Conservation (phyloP, 2,329 filamentous ascomycete genomes). For the Escovopsis sp. region DNA sequence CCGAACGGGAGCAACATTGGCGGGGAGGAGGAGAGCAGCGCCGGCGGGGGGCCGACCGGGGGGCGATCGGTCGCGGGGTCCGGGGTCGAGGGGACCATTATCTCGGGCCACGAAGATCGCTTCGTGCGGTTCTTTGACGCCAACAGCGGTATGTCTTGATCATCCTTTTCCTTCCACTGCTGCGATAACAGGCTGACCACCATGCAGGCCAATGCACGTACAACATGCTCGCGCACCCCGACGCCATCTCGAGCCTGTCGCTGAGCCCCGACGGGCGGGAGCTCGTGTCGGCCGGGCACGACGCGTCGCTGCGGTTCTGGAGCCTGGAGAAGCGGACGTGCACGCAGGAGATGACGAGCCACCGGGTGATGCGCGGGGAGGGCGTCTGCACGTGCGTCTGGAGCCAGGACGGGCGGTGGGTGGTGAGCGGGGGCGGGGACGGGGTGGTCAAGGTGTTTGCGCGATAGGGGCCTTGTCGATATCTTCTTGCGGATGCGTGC, state of each 20-base stretch:
- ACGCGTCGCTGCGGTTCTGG: slow-evolving; percentile 94
- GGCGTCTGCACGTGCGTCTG: slow-evolving; percentile 89
- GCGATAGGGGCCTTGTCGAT: too few species aligned
- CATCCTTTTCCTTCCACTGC: not conserved
- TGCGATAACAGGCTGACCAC: not conserved
- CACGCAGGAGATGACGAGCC: slow-evolving; percentile 86
- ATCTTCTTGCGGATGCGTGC: too few species aligned
- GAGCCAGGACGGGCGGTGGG: slow-evolving; percentile 89
- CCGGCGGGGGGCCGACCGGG: slow-evolving; percentile 61
- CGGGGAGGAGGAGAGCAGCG: slow-evolving; percentile 59
- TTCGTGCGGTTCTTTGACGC: slow-evolving; percentile 97
- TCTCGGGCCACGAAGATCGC: slow-evolving; percentile 91
- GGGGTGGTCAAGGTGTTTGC: slow-evolving; percentile 89
- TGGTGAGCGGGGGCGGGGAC: slow-evolving; percentile 87
- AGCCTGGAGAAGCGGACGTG: slow-evolving; percentile 89
- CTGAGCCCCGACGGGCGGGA: slow-evolving; percentile 88
- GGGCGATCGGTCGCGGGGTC: slow-evolving; percentile 52
- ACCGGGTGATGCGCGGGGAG: slow-evolving; percentile 89
- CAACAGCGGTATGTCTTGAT: slow-evolving; percentile 68
- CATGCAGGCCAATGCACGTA: slow-evolving; percentile 92
- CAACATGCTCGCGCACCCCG: slow-evolving; percentile 92
- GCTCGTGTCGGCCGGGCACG: slow-evolving; percentile 89
- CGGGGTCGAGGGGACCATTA: slow-evolving; percentile 82
- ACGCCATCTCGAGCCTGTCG: slow-evolving; percentile 80
- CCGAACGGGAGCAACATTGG: slow-evolving; percentile 41